Base-by-base conservation (phyloP, 1,284 basidiomycete species). In the Cryptococcus sp. region DNA sequence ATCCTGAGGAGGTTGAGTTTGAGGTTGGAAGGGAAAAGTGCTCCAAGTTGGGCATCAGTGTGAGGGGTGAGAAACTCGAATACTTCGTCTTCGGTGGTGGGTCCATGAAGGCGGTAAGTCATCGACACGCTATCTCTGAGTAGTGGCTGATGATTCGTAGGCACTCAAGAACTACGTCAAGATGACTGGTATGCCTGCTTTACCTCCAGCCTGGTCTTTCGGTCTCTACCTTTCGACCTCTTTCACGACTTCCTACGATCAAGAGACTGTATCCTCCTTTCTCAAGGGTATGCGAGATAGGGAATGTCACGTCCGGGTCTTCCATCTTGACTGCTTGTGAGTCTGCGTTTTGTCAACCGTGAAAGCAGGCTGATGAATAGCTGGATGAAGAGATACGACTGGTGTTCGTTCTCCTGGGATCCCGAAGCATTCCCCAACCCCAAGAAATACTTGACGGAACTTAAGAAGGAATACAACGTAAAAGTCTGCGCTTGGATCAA, bases 341-440 rank as follows among this genome's bases (percentile, higher is more conserved):
- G 36, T 39, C 28, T 11, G 53, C 64, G 49, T 66, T 85, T 10
- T 21, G 11, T 36, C 25, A 7, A 22, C 7, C 4, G 7, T 5
- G 9, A 23, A 14, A 24, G 4, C 51, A 56, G 54, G 36, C 36
- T 39, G 7, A 39, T 19, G 14, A 19, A 14, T 4, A 39, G 36
- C 76, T 86, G 84, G 84, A 86, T 86, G 85, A 85, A 84, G 66
- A 82, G 84, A 66, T 86, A 85, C 67, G 83, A 86, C 72, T 86
- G 85, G 85, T 86, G 84, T 60, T 85, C 83, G 10, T 88, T 87
- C 72, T 83, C 83, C 4, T 87, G 86, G 62, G 85, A 87, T 62
- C 83, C 85, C 2, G 83, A 86, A 23, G 81, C 82, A 60, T 87
- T 88, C 78, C 85, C 85, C 5, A 79, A 87, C 63, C 85, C 85